Conservation (phyloP, 306 rosid species). For the Lathyrus sativus region DNA sequence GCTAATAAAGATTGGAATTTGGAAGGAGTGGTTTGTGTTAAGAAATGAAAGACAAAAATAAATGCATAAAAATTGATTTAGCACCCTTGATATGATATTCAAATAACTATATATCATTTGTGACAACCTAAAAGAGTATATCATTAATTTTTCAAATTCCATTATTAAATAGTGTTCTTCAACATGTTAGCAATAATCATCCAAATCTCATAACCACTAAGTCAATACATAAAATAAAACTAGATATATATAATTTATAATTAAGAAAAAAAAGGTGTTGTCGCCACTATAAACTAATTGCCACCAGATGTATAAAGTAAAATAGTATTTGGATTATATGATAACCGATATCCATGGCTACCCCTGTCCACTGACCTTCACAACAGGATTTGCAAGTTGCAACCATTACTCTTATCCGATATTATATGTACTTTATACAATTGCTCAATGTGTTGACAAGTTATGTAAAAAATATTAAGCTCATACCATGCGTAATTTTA, state of each 20-base stretch:
- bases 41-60: no score
- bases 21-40: no score
- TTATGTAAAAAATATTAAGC: no score
- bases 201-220: background rate
- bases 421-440: background rate
- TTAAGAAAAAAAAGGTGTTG: background rate
- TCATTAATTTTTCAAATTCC: background rate
- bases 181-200: background rate
- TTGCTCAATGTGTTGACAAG: background rate
- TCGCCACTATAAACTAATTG: no score
- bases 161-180: background rate
- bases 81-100: background rate
- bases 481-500: background rate
- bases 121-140: constrained; percentile 4
- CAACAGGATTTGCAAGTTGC: background rate
- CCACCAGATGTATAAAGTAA: background rate
- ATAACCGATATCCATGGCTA: background rate
- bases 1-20: constrained; percentile 8
- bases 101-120: background rate
- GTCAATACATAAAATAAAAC: background rate
- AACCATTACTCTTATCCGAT: background rate
- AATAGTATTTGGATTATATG: no score
- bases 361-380: background rate
- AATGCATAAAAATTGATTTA: no score
- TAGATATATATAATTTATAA: background rate